phyloP scores from a whole-genome alignment of 2,329 filamentous ascomycete species.

The Aulographum hederae region DNA sequence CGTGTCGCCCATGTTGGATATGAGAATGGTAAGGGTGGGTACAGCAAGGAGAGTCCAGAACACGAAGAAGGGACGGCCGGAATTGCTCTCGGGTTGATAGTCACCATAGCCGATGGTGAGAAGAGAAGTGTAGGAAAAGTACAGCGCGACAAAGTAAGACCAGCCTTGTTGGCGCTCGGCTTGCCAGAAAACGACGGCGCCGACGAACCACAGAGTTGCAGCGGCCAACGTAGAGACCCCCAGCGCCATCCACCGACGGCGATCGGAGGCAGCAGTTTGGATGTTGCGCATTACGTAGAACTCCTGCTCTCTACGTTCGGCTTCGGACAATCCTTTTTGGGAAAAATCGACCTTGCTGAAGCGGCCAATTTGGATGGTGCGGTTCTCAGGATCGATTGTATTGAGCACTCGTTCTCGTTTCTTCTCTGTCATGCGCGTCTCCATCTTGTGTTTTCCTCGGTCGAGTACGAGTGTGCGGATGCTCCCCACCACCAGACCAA shows the following conservation, averaged over 20 bases:
- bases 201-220: conserved; percentile 25
- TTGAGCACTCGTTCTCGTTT: conserved; percentile 24
- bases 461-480: conserved; percentile 32
- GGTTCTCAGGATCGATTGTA: conserved; percentile 18
- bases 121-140: conserved; percentile 34
- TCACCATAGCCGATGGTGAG: conserved; percentile 39
- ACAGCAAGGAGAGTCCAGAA: conserved; percentile 37
- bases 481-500: conserved; percentile 36
- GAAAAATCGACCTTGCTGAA: conserved; percentile 21
- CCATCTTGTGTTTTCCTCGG: conserved; percentile 31
- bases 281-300: conserved; percentile 24
- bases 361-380: conserved; percentile 23
- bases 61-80: conserved; percentile 36
- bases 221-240: conserved; percentile 19
- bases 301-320: conserved; percentile 27
- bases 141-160: conserved; percentile 33
- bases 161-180: conserved; percentile 28
- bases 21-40: conserved; percentile 34
- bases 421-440: conserved; percentile 29
- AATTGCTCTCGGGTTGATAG: conserved; percentile 25
- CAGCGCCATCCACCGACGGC: conserved; percentile 22
- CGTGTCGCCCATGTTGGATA: conserved; percentile 35
- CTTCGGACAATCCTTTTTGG: conserved; percentile 19
- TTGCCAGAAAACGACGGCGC: conserved; percentile 30
- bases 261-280: conserved; percentile 16